Conservation (phyloP, 208 protist genomes). For the Lotmaria passim region DNA sequence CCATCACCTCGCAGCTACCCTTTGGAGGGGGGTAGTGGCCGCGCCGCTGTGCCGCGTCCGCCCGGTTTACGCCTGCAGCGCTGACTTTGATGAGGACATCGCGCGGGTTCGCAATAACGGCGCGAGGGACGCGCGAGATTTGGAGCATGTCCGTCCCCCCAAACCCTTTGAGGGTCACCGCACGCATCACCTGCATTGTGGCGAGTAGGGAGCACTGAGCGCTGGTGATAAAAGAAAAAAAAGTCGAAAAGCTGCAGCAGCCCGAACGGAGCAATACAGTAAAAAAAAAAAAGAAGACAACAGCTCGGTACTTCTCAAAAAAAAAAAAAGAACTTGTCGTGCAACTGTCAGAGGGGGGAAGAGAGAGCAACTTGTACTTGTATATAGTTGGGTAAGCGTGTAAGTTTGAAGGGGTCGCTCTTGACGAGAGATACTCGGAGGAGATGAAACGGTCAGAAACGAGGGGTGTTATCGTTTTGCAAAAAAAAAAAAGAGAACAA, state of each 20-base stretch:
- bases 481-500: too few species aligned
- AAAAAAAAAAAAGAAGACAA: background rate
- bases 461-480: too few species aligned
- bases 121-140: conserved; percentile 53
- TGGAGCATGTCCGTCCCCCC: conserved; percentile 65
- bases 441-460: too few species aligned
- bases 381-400: too few species aligned
- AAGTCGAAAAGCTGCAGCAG: background rate
- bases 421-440: too few species aligned
- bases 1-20: conserved; percentile 80
- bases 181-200: conserved; percentile 79
- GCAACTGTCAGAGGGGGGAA: background rate
- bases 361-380: too few species aligned
- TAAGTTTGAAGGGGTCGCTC: too few species aligned
- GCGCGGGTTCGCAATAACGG: conserved; percentile 32
- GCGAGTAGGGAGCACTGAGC: too few species aligned
- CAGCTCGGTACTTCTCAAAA: background rate
- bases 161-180: conserved; percentile 80
- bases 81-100: conserved; percentile 89
- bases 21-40: conserved; percentile 90
- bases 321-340: background rate
- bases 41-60: conserved; percentile 77
- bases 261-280: background rate
- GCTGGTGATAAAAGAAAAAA: too few species aligned
- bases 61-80: conserved; percentile 90